These are phyloP conservation scores for Fraxinus nigra DNA, from an alignment of 305 asterid genomes.

Conservation along the genomic window DNA sequence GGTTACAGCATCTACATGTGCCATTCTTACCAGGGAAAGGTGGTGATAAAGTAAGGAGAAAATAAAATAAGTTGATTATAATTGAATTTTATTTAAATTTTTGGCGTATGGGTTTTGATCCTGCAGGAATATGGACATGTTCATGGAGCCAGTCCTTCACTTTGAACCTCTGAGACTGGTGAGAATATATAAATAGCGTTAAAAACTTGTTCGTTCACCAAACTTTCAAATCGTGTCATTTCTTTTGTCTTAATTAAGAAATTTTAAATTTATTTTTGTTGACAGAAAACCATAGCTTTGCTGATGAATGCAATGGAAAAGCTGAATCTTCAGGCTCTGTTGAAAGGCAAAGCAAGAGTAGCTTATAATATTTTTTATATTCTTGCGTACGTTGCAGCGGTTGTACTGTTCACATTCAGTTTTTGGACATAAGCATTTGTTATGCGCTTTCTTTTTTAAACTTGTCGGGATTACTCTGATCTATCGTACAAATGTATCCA, in stretches of 20 bases:
- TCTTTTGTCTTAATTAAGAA: not conserved
- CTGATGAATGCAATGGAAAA: conserved; percentile 37
- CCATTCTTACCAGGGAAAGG: conserved; percentile 59
- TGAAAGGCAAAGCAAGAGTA: conserved; percentile 26
- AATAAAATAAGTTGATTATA: not conserved
- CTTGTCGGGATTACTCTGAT: not conserved
- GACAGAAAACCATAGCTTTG: conserved; percentile 44
- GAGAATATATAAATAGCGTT: conserved; percentile 19
- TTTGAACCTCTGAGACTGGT: conserved; percentile 61
- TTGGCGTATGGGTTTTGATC: not conserved
- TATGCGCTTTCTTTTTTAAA: not conserved
- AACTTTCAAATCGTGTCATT: not conserved
- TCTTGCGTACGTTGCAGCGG: conserved; percentile 28
- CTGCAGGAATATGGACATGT: conserved; percentile 63
- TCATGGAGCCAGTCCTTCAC: conserved; percentile 63
- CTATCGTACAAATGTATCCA: not conserved
- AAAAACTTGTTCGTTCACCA: not conserved
- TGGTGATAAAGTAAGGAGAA: conserved; percentile 49
- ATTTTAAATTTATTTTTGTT: not conserved
- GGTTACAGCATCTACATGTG: conserved; percentile 65
- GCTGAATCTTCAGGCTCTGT: conserved; percentile 27
- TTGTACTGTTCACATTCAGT: conserved; percentile 21
- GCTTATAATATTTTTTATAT: conserved; percentile 21
- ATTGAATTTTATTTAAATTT: not conserved
- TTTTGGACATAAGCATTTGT: not conserved